Conservation (phyloP, 208 protist genomes). For the Trypanosoma scelopori region DNA sequence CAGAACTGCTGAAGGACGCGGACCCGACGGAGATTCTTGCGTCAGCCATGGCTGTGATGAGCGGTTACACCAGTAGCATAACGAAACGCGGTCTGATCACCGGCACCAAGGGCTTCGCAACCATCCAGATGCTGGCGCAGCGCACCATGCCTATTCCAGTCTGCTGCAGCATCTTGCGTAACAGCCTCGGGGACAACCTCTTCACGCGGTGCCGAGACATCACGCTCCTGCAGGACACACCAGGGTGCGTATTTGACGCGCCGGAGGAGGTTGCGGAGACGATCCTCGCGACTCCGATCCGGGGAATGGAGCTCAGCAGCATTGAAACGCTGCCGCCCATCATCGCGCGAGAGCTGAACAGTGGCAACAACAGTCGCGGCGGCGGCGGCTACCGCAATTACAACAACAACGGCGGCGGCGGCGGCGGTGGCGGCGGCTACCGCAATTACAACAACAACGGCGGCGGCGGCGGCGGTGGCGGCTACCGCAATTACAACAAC, state of each 20-base stretch:
- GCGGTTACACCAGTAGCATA: constrained; percentile 90
- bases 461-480: constrained; percentile 20
- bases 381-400: constrained; percentile 23
- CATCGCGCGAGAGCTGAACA: constrained; percentile 77
- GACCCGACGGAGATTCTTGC: constrained; percentile 86
- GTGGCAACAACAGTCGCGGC: constrained; percentile 38
- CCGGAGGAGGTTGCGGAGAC: constrained; percentile 60
- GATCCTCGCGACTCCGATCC: constrained; percentile 59
- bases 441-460: constrained; percentile 24
- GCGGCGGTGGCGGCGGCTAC: constrained; percentile 23
- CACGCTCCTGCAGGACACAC: constrained; percentile 82
- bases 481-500: background rate
- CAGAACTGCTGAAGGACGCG: constrained; percentile 85
- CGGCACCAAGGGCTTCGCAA: constrained; percentile 69
- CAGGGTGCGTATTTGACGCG: constrained; percentile 90
- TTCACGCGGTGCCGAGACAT: constrained; percentile 85
- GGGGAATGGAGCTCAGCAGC: constrained; percentile 60
- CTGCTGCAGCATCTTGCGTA: constrained; percentile 88
- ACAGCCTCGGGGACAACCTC: constrained; percentile 77
- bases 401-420: constrained; percentile 22
- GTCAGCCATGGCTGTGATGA: constrained; percentile 90
- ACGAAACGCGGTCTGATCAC: constrained; percentile 80
- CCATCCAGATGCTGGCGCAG: constrained; percentile 71
- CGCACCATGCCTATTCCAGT: constrained; percentile 73
- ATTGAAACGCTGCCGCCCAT: constrained; percentile 84